Evolutionary conservation across 1,139 yeast genomes (phyloP), one percentile per base, ranked within the genome.

Genomic region (Geotrichum phurueaensis): DNA sequence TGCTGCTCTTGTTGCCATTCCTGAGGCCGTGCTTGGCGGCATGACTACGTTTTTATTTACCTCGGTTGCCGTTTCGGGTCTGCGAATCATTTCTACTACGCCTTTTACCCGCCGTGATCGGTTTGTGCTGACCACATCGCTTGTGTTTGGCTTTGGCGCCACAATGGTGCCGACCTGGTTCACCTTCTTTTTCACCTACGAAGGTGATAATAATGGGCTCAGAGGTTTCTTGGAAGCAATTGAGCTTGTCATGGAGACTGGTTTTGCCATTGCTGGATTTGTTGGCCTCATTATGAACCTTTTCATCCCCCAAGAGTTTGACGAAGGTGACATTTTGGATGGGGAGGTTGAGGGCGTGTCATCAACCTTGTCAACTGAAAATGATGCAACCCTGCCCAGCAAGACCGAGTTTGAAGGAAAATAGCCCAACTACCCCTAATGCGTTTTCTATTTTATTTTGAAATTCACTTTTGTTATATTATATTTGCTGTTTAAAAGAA

Each of bases 11-110:
- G 89, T 86, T 43, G 82, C 96, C 36, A 91, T 90, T 69, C 97
- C 97, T 54, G 81, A 80, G 64, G 81, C 96, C 0, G 94, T 90
- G 29, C 79, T 90, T 63, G 97, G 97, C 61, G 97, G 97, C 65
- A 88, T 90, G 96, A 89, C 96, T 36, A 80, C 96, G 5, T 91
- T 90, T 78, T 77, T 90, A 63, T 90, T 89, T 80, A 83, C 92
- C 36, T 84, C 96, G 12, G 97, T 90, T 58, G 94, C 96, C 0
- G 94, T 88, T 51, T 87, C 96, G 1, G 97, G 97, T 69, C 76
- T 90, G 64, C 84, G 86, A 69, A 88, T 91, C 71, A 87, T 90
- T 66, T 79, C 85, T 60, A 22, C 33, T 18, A 81, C 85, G 57
- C 86, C 86, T 60, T 89, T 90, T 76, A 86, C 94, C 20, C 84